These are phyloP conservation scores for Euphorbia lathyris DNA, from an alignment of 345 rosid species.

Conservation along the genomic window DNA sequence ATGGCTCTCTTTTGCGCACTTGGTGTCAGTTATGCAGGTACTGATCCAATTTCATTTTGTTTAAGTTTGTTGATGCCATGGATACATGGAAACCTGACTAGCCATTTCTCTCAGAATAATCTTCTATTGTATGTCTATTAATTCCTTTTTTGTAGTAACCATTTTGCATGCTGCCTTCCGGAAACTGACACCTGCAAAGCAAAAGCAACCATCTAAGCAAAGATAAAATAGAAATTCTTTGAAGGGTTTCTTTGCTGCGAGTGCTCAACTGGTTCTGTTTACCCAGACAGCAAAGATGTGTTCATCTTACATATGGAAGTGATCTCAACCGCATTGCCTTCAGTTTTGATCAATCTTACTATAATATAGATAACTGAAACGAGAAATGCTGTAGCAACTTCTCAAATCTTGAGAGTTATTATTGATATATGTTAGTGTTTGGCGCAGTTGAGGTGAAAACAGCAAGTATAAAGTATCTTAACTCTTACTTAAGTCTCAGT, in stretches of 20 bases:
- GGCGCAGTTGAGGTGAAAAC: too few relatives aligned
- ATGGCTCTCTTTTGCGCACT: constrained; percentile 77
- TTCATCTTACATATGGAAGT: not conserved
- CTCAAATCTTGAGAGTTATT: too few relatives aligned
- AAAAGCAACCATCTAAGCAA: constrained; percentile 43
- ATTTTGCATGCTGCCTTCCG: constrained; percentile 78
- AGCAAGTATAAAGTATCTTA: too few relatives aligned
- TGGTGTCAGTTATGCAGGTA: constrained; percentile 72
- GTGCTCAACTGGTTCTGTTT: not conserved
- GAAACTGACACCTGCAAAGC: constrained; percentile 62
- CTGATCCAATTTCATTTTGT: not conserved
- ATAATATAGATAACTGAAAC: not conserved
- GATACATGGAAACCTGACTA: not conserved
- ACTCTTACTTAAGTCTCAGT: too few relatives aligned
- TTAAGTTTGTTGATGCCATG: not conserved
- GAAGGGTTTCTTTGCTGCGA: not conserved
- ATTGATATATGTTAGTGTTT: too few relatives aligned
- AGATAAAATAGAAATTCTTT: constrained; percentile 5
- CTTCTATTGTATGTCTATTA: too few relatives aligned
- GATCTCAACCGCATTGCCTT: not conserved
- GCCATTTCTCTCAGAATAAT: not conserved
- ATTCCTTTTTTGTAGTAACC: constrained; percentile 43
- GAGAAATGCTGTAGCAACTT: not conserved
- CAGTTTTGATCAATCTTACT: too few relatives aligned
- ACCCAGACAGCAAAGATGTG: not conserved